Evolutionary conservation across 495 filamentous ascomycete species (phyloP).

Genomic region (Xylaria sp.): DNA sequence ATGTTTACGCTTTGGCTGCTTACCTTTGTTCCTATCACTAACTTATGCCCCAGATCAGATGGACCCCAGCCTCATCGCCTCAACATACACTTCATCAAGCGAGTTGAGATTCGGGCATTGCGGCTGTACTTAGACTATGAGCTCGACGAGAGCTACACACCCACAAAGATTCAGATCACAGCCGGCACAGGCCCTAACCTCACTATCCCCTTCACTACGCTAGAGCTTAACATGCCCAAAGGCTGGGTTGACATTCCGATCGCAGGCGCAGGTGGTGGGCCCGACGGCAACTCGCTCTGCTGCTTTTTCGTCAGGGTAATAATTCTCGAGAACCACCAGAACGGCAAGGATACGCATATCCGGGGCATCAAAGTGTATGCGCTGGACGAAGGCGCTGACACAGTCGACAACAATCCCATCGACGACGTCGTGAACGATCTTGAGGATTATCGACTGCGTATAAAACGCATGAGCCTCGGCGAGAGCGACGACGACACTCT

Average conservation of each 20-base stretch:
- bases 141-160: conserved; percentile 95
- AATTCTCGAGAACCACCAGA: conserved; percentile 96
- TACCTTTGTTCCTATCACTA: conserved; percentile 16
- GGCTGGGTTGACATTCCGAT: conserved; percentile 91
- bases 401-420: conserved; percentile 40
- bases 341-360: conserved; percentile 98
- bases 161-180: conserved; percentile 83
- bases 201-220: conserved; percentile 79
- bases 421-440: conserved; percentile 40
- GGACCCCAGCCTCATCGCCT: conserved; percentile 95
- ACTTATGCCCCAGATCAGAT: conserved; percentile 67
- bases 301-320: conserved; percentile 87
- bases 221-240: conserved; percentile 78
- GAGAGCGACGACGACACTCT: conserved; percentile 42
- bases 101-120: conserved; percentile 82
- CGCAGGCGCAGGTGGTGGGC: conserved; percentile 67
- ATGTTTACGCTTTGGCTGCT: conserved; percentile 32
- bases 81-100: conserved; percentile 93
- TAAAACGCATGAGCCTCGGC: conserved; percentile 34
- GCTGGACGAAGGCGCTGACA: conserved; percentile 60
- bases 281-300: conserved; percentile 73
- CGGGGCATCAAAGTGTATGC: conserved; percentile 92
- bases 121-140: conserved; percentile 90
- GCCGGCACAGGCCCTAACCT: conserved; percentile 90
- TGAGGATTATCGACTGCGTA: conserved; percentile 33